Evolutionary conservation across 208 protist species (phyloP).

Genomic region (Lotmaria passim): DNA sequence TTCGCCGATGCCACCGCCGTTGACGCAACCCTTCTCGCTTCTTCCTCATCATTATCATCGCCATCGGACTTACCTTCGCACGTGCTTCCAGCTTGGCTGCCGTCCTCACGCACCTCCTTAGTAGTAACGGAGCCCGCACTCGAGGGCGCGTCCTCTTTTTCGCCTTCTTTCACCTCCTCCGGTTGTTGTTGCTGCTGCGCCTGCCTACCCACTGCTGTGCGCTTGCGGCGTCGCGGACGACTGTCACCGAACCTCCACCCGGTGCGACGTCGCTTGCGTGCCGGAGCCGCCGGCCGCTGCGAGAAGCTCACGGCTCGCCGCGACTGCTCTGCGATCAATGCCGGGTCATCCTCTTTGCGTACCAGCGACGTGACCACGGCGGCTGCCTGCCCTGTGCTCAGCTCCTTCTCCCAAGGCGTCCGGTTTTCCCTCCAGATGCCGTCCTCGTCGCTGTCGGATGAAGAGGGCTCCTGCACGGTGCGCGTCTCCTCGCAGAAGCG

Average conservation of each 20-base stretch:
- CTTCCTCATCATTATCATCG: neutral
- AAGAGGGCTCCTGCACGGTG: conserved; percentile 58
- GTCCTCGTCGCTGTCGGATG: conserved; percentile 34
- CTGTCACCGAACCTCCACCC: conserved; percentile 38
- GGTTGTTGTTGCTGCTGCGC: neutral
- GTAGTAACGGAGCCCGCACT: neutral
- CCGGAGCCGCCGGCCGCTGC: conserved; percentile 18
- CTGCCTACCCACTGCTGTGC: neutral
- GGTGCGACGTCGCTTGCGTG: conserved; percentile 12
- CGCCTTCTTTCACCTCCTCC: neutral
- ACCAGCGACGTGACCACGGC: conserved; percentile 13
- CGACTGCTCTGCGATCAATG: conserved; percentile 29
- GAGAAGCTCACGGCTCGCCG: conserved; percentile 37
- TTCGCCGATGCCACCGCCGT: neutral
- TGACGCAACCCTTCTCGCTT: neutral
- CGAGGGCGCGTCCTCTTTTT: neutral
- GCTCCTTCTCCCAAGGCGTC: neutral
- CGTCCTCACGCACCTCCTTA: neutral
- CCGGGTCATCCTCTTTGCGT: conserved; percentile 32
- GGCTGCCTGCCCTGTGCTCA: neutral
- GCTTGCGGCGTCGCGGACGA: conserved; percentile 33
- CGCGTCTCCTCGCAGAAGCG: conserved; percentile 82
- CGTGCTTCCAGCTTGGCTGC: too few species aligned
- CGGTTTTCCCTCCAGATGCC: too few species aligned
- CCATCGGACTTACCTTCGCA: neutral